phyloP scores from a whole-genome alignment of 164 flowering plant species.

The Sextonia rubra region DNA sequence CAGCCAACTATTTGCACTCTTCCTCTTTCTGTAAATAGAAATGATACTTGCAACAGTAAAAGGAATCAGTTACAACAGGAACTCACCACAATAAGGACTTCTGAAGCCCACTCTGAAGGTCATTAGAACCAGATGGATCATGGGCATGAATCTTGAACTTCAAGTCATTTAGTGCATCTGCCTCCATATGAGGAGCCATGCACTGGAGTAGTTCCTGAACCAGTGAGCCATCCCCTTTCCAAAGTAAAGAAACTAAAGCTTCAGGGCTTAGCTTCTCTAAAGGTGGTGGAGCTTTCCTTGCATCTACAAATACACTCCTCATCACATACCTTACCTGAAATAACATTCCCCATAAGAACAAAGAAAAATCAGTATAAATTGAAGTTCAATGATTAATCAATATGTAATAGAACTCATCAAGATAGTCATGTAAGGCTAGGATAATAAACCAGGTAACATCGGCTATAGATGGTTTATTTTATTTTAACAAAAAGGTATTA shows the following conservation, averaged over 20 bases:
- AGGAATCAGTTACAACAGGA: background rate
- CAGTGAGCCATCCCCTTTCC: constrained; percentile 94
- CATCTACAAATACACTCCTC: constrained; percentile 83
- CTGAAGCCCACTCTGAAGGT: constrained; percentile 54
- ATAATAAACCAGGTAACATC: no score
- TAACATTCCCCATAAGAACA: background rate
- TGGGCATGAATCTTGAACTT: constrained; percentile 62
- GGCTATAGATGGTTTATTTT: background rate
- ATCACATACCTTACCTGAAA: constrained; percentile 90
- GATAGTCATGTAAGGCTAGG: no score
- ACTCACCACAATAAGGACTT: constrained; percentile 82
- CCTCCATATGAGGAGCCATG: constrained; percentile 83
- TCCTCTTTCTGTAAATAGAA: background rate
- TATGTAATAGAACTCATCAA: background rate
- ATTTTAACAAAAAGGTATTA: no score
- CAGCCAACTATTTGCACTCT: no score
- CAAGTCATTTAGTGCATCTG: constrained; percentile 45
- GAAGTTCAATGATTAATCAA: background rate
- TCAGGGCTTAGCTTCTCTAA: constrained; percentile 72
- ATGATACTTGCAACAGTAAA: background rate
- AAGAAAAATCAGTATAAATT: background rate
- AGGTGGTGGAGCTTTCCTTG: constrained; percentile 93
- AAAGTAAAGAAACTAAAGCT: constrained; percentile 57
- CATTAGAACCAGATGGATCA: constrained; percentile 72
- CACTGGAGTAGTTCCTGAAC: constrained; percentile 81